Base-by-base conservation (phyloP, 352 stramenopile genomes). In the Saprolegnia diclina region DNA sequence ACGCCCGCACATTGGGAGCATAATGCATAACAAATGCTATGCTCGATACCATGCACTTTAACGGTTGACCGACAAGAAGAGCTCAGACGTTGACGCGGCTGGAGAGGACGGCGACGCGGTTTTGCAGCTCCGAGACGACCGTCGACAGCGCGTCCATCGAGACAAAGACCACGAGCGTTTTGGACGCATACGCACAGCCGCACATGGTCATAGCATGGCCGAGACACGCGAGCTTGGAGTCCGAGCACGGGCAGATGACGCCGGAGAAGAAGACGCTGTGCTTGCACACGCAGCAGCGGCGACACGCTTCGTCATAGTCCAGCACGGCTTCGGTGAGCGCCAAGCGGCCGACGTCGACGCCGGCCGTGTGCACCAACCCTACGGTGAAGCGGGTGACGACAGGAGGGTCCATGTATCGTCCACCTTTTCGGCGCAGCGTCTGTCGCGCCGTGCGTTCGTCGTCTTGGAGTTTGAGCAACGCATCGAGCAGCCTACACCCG, bases 181-280 rank as follows among this genome's bases (percentile, higher is more conserved):
- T 80, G 19, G 82, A 77, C 42, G 67, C 35, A 72, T 88, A 82
- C 5, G 76, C 45, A 29, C 84, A 92, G 45, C 75, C 65, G 67
- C 84, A 92, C 79, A 92, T 81, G n/a, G 72, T 52, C 56, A 83
- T 83, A 2, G 74, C 73, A 56, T 92, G 84, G 42, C 82, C 80
- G 24, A 90, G 64, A 62, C 84, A 92, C 38, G 84, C 78, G 16
- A 92, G 62, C 1, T 79, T 79, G 52, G 70, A 78, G 0, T 82
- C 75, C 57, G 80, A 81, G 66, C 84, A 92, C 0, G 75, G 73
- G 62, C 84, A 92, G 3, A 83, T 87, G 10, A 92, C 78, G 6
- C 82, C 82, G 3, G 84, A 92, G 66, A 92, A 92, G 68, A 91
- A 92, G 7, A 92, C 76, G 64, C 87, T 89, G 73, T 92, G 82